Evolutionary conservation across 345 rosid genomes (phyloP), one percentile per base, ranked within the genome.

Genomic region (Zanthoxylum bungeanum): DNA sequence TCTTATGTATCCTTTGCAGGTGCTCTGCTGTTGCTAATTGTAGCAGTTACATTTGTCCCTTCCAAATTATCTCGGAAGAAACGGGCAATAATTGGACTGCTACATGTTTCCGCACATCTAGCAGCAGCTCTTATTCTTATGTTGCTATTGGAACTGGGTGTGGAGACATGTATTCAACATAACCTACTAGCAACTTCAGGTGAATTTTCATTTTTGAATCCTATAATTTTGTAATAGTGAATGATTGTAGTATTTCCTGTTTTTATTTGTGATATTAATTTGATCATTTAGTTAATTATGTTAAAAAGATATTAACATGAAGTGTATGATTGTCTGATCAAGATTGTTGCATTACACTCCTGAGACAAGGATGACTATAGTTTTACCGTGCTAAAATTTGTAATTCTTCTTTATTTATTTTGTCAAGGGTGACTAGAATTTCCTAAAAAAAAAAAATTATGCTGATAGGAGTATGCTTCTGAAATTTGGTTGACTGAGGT

Each of bases 181-280:
- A 88, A 93, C 36, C 88, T 89, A 6, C 87, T 95, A 40, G 99
- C 99, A 72, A 95, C 96, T 58, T 95, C 98, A 62, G 99, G 99
- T 87, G 66, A 75, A 81, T 73, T 68, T 40, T 62, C 55, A 9
- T 40, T 3, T 46, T 75, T 53, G 40, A 64, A 60, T 67, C 25
- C 53, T 53, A 46, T 50, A 30, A 33, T 62, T 22, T 67, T 68
- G 58, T 68, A 8, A 21, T 28, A 1, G 21, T 28, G 33, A 4
- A 57, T 57, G 44, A 61, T 61, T 22, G 17, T 14, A 4, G 31
- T 39, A 61, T 58, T 61, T 47, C 39, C 51, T 8, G 40, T 64
- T 68, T 47, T 16, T 39, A 3, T 16, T 68, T 3, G 11, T 60
- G 7, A 21, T 33, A 27, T 44, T 58, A n/a, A 17, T 21, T 28